phyloP scores from a whole-genome alignment of 2,329 filamentous ascomycete genomes.

The Neocatenulostroma microsporum region DNA sequence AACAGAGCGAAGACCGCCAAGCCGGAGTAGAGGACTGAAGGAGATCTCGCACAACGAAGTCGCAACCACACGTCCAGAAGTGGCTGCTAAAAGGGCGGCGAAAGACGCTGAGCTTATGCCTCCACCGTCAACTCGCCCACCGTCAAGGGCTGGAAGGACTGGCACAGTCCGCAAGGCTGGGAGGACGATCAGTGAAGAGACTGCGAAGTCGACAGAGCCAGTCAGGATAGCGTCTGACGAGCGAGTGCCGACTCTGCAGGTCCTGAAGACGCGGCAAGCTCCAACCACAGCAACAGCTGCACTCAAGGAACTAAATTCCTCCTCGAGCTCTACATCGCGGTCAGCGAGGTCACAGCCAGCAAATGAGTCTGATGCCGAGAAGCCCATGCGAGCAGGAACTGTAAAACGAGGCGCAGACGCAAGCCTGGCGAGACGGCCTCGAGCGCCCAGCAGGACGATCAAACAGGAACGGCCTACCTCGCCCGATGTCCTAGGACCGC shows the following conservation, averaged over 20 bases:
- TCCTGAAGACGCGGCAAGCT: constrained; percentile 16
- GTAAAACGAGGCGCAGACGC: constrained; percentile 28
- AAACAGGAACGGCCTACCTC: constrained; percentile 20
- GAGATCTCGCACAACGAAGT: constrained; percentile 43
- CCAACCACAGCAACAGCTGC: constrained; percentile 12
- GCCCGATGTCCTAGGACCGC: constrained; percentile 20
- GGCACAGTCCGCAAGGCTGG: constrained; percentile 23
- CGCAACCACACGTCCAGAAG: constrained; percentile 14
- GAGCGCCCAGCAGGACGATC: constrained; percentile 16
- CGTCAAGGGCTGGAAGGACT: constrained; percentile 19
- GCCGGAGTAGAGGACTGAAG: constrained; percentile 30
- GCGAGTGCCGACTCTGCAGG: constrained; percentile 14
- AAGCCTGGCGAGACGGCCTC: constrained; percentile 29
- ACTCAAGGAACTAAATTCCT: constrained; percentile 18
- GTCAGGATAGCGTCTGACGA: constrained; percentile 20
- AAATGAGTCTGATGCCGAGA: constrained; percentile 20
- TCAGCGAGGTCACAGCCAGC: constrained; percentile 17
- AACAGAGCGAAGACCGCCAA: constrained; percentile 29
- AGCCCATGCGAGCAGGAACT: constrained; percentile 18
- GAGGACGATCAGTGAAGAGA: constrained; percentile 29
- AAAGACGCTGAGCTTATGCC: constrained; percentile 29
- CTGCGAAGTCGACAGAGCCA: constrained; percentile 20
- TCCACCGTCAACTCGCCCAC: constrained; percentile 22
- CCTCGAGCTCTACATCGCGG: constrained; percentile 18
- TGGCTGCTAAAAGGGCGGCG: constrained; percentile 13